Conservation (phyloP, 805 yeast species). For the Jamesozyma rosinii region DNA sequence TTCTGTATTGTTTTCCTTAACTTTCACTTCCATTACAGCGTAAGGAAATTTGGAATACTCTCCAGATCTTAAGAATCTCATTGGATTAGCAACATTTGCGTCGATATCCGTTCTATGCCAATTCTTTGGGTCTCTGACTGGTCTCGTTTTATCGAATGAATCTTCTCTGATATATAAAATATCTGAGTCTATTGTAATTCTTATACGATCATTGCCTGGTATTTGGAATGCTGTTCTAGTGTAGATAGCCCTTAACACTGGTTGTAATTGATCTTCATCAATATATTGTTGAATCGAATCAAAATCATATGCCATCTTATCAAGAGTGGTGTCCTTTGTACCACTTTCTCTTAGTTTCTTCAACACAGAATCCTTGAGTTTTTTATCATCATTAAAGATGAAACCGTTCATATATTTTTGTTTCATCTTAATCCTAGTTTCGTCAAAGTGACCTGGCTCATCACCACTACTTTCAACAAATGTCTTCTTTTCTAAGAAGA, state of each 20-base stretch:
- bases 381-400: slow-evolving; percentile 42
- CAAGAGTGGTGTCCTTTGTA: slow-evolving; percentile 42
- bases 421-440: slow-evolving; percentile 59
- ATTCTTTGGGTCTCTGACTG: slow-evolving; percentile 75
- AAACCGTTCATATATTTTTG: slow-evolving; percentile 75
- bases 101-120: slow-evolving; percentile 96
- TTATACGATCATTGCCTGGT: slow-evolving; percentile 90
- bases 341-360: slow-evolving; percentile 57
- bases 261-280: slow-evolving; percentile 59
- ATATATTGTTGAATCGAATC: slow-evolving; percentile 56
- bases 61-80: slow-evolving; percentile 69
- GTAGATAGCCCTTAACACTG: slow-evolving; percentile 76
- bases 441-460: slow-evolving; percentile 45
- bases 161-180: slow-evolving; percentile 85
- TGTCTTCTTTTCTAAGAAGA: slow-evolving; percentile 70
- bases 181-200: slow-evolving; percentile 86
- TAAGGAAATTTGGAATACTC: slow-evolving; percentile 79
- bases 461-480: slow-evolving; percentile 44
- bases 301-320: slow-evolving; percentile 45
- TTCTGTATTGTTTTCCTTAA: slow-evolving; percentile 34
- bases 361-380: slow-evolving; percentile 42
- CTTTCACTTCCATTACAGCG: slow-evolving; percentile 79
- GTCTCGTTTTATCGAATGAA: slow-evolving; percentile 70
- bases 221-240: slow-evolving; percentile 94
- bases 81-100: slow-evolving; percentile 59